Evolutionary conservation across 257 asterid species (phyloP).

Genomic region (Penstemon newberryi): DNA sequence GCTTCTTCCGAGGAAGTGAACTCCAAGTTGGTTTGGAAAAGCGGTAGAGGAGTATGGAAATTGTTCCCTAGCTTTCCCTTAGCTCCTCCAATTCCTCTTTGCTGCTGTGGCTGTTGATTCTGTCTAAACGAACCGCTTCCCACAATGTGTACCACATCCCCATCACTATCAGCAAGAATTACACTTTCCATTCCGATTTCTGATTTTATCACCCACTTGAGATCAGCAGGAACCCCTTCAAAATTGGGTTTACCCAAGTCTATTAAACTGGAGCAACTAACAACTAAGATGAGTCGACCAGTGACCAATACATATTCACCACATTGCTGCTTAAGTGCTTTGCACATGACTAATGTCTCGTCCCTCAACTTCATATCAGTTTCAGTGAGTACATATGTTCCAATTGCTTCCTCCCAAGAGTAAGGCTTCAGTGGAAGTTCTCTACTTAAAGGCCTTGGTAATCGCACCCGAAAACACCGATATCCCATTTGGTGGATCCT

Average conservation of each 20-base stretch:
- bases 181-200: conserved; percentile 70
- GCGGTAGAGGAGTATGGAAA: conserved; percentile 57
- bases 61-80: conserved; percentile 48
- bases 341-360: conserved; percentile 62
- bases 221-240: conserved; percentile 79
- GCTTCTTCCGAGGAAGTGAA: conserved; percentile 55
- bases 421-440: conserved; percentile 71
- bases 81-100: conserved; percentile 38
- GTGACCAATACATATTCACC: conserved; percentile 71
- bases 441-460: conserved; percentile 78
- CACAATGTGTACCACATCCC: conserved; percentile 72
- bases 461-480: conserved; percentile 65
- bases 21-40: conserved; percentile 62
- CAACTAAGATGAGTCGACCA: conserved; percentile 56
- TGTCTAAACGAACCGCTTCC: conserved; percentile 65
- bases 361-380: conserved; percentile 52
- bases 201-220: conserved; percentile 62
- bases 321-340: conserved; percentile 55
- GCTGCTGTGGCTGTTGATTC: conserved; percentile 42
- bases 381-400: conserved; percentile 65
- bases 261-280: conserved; percentile 63
- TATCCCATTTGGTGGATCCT: conserved; percentile 63
- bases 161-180: conserved; percentile 71
- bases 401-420: conserved; percentile 97
- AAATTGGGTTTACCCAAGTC: conserved; percentile 59